Conservation (phyloP, 768 basidiomycete genomes). For the Neoboletus subvelutipes region DNA sequence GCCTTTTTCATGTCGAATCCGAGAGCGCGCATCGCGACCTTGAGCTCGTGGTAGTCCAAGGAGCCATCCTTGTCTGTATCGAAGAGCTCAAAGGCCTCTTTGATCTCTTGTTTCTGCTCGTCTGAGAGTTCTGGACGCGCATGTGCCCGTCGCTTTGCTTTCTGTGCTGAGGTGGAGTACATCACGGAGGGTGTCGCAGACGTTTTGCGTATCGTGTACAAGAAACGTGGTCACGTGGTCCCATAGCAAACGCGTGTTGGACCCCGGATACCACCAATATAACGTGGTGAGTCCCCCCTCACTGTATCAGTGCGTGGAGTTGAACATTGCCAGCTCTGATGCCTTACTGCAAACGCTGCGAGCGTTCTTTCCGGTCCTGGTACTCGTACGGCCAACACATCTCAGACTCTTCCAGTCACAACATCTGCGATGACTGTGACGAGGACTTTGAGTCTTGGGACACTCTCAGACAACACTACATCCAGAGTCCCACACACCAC, state of each 20-base stretch:
- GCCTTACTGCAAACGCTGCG: constrained; percentile 40
- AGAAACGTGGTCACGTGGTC: constrained; percentile 25
- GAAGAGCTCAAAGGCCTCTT: constrained; percentile 98
- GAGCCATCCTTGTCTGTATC: constrained; percentile 98
- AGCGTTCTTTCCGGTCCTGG: constrained; percentile 34
- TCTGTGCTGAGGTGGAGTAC: constrained; percentile 66
- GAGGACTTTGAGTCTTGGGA: constrained; percentile 44
- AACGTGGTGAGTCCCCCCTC: background rate
- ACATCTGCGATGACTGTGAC: constrained; percentile 46
- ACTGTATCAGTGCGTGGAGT: too few species aligned
- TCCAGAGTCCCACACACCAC: constrained; percentile 46
- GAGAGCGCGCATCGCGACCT: constrained; percentile 96
- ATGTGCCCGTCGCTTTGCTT: constrained; percentile 73
- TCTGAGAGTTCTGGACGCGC: constrained; percentile 81
- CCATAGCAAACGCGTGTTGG: constrained; percentile 26
- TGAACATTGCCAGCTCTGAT: constrained; percentile 18
- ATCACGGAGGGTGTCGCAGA: constrained; percentile 21
- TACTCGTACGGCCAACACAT: constrained; percentile 38
- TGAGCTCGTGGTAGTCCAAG: constrained; percentile 97
- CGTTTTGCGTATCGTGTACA: background rate
- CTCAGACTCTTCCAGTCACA: constrained; percentile 37
- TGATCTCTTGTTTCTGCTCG: constrained; percentile 93
- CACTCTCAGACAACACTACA: constrained; percentile 49
- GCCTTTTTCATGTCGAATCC: constrained; percentile 99
- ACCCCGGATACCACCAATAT: constrained; percentile 20